These are phyloP conservation scores for Trypanosomatidae sp. DNA, from an alignment of 208 protist genomes.

Conservation along the genomic window DNA sequence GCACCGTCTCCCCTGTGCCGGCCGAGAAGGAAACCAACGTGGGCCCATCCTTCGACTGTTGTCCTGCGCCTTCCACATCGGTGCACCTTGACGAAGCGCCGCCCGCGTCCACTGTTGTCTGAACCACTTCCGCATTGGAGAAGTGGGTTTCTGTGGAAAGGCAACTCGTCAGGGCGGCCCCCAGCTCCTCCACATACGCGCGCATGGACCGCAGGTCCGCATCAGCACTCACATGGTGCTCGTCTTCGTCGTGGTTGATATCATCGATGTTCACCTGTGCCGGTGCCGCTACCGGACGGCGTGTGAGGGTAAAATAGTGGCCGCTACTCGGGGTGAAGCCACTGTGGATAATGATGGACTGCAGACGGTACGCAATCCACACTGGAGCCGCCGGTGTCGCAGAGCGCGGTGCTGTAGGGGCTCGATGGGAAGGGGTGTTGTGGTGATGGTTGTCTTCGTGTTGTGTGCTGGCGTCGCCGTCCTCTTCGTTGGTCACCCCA, in stretches of 20 bases:
- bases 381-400: background rate
- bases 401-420: background rate
- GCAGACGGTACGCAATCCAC: constrained; percentile 50
- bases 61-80: background rate
- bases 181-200: constrained; percentile 7
- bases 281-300: background rate
- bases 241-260: background rate
- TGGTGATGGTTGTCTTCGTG: background rate
- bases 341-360: constrained; percentile 65
- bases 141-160: background rate
- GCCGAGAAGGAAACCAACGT: background rate
- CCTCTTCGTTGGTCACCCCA: background rate
- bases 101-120: background rate
- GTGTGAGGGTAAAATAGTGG: constrained; percentile 59
- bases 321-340: constrained; percentile 58
- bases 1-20: background rate
- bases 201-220: background rate
- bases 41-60: background rate
- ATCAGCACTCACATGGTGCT: background rate
- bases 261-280: background rate
- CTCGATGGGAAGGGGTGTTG: background rate
- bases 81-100: background rate
- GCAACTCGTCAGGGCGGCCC: constrained; percentile 7
- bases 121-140: background rate
- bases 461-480: background rate